Conservation (phyloP, 306 rosid genomes). For the Glycyrrhiza uralensis region DNA sequence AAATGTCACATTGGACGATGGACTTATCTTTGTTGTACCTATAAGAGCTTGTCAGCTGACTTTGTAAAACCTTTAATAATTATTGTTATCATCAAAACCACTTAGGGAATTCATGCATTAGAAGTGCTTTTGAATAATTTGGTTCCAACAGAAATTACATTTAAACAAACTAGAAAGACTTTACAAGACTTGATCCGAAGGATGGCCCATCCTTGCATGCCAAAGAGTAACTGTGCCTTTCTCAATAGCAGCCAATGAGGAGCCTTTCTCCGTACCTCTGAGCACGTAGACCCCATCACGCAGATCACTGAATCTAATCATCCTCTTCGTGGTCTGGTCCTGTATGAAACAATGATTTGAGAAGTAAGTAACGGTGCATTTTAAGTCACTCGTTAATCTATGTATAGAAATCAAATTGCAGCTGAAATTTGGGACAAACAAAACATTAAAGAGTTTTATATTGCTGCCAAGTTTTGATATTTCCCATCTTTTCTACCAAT, state of each 20-base stretch:
- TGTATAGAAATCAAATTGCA: background rate
- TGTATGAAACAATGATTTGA: background rate
- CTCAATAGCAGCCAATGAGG: background rate
- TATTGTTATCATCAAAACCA: no score
- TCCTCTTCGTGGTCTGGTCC: background rate
- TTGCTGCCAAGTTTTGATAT: background rate
- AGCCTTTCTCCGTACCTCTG: background rate
- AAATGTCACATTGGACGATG: no score
- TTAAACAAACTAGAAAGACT: no score
- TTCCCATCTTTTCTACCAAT: background rate
- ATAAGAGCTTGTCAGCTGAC: no score
- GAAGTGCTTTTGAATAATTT: no score
- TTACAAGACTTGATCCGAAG: no score
- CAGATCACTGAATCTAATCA: no score
- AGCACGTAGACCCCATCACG: background rate
- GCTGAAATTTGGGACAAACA: background rate
- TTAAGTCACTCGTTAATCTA: background rate
- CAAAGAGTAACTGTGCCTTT: background rate
- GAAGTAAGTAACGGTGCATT: background rate
- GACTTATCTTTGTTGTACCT: no score
- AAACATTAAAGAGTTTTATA: background rate
- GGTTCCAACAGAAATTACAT: no score
- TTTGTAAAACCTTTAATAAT: no score
- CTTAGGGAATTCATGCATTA: no score
- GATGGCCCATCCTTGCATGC: background rate